phyloP scores from a whole-genome alignment of 2,329 filamentous ascomycete species.

The Aspergillus ustus region DNA sequence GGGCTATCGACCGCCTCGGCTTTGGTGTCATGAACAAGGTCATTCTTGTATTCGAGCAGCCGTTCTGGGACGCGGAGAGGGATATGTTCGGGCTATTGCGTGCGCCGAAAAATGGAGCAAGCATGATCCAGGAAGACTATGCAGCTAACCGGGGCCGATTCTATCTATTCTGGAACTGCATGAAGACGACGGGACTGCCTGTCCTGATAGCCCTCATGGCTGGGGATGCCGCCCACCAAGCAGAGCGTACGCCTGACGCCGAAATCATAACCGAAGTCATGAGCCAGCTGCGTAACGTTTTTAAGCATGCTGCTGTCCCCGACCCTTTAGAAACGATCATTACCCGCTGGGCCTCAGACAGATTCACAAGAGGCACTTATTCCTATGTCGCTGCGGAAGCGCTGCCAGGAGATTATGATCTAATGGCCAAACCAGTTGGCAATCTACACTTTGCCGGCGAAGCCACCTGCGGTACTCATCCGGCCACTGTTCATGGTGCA shows the following conservation, averaged over 20 bases:
- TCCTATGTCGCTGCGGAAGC: conserved; percentile 88
- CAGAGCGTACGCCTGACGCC: conserved; percentile 76
- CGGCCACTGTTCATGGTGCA: conserved; percentile 94
- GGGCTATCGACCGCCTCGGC: conserved; percentile 80
- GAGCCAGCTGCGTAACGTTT: conserved; percentile 75
- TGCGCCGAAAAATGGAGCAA: conserved; percentile 70
- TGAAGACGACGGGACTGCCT: conserved; percentile 84
- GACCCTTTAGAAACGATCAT: conserved; percentile 83
- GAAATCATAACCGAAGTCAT: conserved; percentile 81
- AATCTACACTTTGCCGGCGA: conserved; percentile 96
- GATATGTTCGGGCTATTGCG: conserved; percentile 95
- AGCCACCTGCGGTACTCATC: conserved; percentile 93
- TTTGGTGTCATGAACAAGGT: conserved; percentile 97
- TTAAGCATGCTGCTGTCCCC: conserved; percentile 67
- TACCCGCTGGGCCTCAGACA: conserved; percentile 89
- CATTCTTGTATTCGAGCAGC: conserved; percentile 81
- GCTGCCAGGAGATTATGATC: conserved; percentile 84
- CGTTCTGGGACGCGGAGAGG: conserved; percentile 87
- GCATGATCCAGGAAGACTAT: conserved; percentile 80
- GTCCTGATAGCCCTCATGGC: conserved; percentile 93
- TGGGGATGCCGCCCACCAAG: conserved; percentile 87
- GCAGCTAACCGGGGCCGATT: conserved; percentile 80
- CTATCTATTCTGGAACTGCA: conserved; percentile 97
- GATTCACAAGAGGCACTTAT: conserved; percentile 91
- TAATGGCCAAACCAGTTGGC: conserved; percentile 82